A percentile compares a stretch with the other conserved stretches of the same genome.
Conservation (phyloP, 768 basidiomycete species). For the Termitomyces sp. region DNA sequence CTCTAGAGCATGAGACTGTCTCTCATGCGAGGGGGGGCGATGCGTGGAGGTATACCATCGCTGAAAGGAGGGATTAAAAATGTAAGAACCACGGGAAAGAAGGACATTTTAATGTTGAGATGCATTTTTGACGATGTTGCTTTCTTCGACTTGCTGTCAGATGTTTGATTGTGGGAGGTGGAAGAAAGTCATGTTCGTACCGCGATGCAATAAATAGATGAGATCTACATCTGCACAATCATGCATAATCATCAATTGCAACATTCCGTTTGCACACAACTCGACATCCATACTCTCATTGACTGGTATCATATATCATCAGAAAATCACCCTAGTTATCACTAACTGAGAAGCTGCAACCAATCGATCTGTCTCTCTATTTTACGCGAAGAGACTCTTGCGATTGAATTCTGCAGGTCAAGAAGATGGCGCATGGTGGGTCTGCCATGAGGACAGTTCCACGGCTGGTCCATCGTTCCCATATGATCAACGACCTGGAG, state of each 20-base stretch:
- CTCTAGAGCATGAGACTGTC: too few relatives aligned
- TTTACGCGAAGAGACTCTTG: neutral
- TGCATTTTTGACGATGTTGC: too few relatives aligned
- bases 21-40: too few relatives aligned
- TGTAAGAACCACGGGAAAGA: too few relatives aligned
- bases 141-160: too few relatives aligned
- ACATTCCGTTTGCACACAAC: too few relatives aligned
- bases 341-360: neutral
- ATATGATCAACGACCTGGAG: slow-evolving; percentile 73
- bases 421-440: slow-evolving; percentile 80
- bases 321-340: neutral
- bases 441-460: slow-evolving; percentile 87
- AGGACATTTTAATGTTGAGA: too few relatives aligned
- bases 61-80: too few relatives aligned
- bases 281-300: neutral
- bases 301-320: neutral
- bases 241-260: neutral
- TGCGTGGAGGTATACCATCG: too few relatives aligned
- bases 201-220: too few relatives aligned
- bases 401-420: slow-evolving; percentile 38
- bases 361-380: neutral
- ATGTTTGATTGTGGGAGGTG: too few relatives aligned
- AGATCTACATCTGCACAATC: neutral
- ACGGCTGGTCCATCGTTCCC: slow-evolving; percentile 83
- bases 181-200: too few relatives aligned